Evolutionary conservation across 306 rosid species (phyloP), one percentile per base, ranked within the genome.

Genomic region (Styphnolobium japonicum): DNA sequence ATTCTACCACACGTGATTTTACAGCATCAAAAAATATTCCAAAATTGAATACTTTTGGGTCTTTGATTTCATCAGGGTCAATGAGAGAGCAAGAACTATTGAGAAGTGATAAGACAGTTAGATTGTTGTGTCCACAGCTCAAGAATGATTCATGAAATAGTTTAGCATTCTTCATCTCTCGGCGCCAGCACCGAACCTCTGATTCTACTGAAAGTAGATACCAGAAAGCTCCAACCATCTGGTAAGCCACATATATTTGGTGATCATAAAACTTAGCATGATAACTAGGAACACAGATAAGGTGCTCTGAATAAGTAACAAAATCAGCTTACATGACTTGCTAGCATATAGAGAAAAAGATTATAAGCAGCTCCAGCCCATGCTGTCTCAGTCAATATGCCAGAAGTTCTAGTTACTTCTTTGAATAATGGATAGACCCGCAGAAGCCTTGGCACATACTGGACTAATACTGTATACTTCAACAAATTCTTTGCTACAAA

Each of bases 281-380:
- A 42, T 56, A 15, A 64, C 10, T 53, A 63, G 22, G 62, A 78
- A 29, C 52, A 61, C 45, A 10, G 57, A 33, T 14, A 60, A 70
- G 7, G 7, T 31, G 33, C 67, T 67, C 36, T 23, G 31, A 12
- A 55, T 3, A 68, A 42, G 60, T 22, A 77, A 48, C 7, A 46
- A 77, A 76, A 80, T 61, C 12, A n/a, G 68, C 92, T 86, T 89
- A 96, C 99, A 56, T 96, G 99, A 81, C 98, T 88, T 29, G 96
- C 97, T 19, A 90, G 91, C 97, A 96, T 86, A 58, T 91, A 96
- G 73, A 93, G 91, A 61, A 78, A 83, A 67, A 96, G 96, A 90
- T 96, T 93, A 83, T 51, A 89, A 36, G 86, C 93, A 87, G 99
- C 97, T 52, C 96, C 92, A 72, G 92, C 89, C 97, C 96, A 91